Evolutionary conservation across 1,284 basidiomycete genomes (phyloP), one percentile per base, ranked within the genome.

Genomic region (Irpex rosettiformis): DNA sequence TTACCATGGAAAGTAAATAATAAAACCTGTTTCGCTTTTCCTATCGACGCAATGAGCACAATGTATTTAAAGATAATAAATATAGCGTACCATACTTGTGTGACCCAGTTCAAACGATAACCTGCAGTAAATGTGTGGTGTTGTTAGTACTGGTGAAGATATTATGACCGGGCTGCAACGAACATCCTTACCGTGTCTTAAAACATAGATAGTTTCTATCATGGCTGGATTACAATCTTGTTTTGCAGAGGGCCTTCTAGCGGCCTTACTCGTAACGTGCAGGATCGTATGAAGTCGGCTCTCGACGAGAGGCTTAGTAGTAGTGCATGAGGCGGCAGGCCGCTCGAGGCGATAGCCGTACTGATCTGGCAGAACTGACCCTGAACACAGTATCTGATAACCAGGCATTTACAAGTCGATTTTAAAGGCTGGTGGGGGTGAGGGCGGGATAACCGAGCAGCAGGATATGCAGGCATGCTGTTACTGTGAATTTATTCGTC

Each of bases 201-300:
- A 85, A 60, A 94, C 87, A 73, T 89, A 93, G 58, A 95, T 85
- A 21, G 81, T 89, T 58, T 93, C 82, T 58, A 92, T 66, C 65
- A 71, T 74, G n/a, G 16, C 16, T 11, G 33, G 16, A 16, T 37
- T 37, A 16, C n/a, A n/a, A n/a, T n/a, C n/a, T n/a, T n/a, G n/a
- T n/a, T n/a, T n/a, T n/a, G n/a, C n/a, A n/a, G n/a, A n/a, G n/a
- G n/a, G n/a, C n/a, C n/a, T n/a, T n/a, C n/a, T n/a, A n/a, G n/a
- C n/a, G n/a, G n/a, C n/a, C n/a, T n/a, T n/a, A n/a, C n/a, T n/a
- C n/a, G n/a, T n/a, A n/a, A n/a, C n/a, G n/a, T n/a, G n/a, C n/a
- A n/a, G n/a, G n/a, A n/a, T n/a, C n/a, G n/a, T n/a, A n/a, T n/a
- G n/a, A n/a, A n/a, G n/a, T n/a, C n/a, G n/a, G n/a, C n/a, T n/a